Evolutionary conservation across 306 rosid species (phyloP), one percentile per base, ranked within the genome.

Genomic region (Citrullus amarus): DNA sequence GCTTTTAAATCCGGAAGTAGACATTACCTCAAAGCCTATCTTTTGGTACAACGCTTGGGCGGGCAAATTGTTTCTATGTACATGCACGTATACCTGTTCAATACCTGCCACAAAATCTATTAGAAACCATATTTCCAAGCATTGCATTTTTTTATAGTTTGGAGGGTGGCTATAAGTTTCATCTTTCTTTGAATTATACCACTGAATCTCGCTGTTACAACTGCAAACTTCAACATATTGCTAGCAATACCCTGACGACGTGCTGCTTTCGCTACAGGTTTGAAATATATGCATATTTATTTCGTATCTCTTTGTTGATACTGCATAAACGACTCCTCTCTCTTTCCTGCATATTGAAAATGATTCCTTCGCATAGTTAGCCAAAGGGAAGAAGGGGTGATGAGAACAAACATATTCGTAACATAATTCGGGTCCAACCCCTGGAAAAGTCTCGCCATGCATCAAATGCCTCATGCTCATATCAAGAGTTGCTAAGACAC

Each of bases 401-500:
- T 70, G 18, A 22, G n/a, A 50, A 57, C 59, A 72, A 50, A 8
- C n/a, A 28, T 73, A 15, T 8, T 50, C 51, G 22, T 8, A 18
- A 17, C 39, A 44, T 71, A 69, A 80, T 58, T 78, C 28, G 57
- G 17, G 72, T 68, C 41, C 30, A 70, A 93, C 98, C 96, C 97
- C 93, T 1, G 98, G 98, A 87, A 87, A 90, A 60, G 89, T 92
- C 89, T 94, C 98, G 80, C 98, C 98, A 57, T 85, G 91, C 80
- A 89, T 83, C 87, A 92, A 73, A 84, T 87, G 82, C 61, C 85
- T 88, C 73, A 86, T 79, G 85, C 87, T 87, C 90, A 94, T 80
- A 84, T 94, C 98, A 54, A 94, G 97, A 69, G 97, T 94, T 86
- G 96, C 98, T 65, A 92, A 96, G 9, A 92, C 87, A 86, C 93